Percentiles rank a stretch among this genome's conserved stretches.
These are phyloP conservation scores for Raffaelea ambrosiae DNA, from an alignment of 2,329 filamentous ascomycete genomes.

Conservation along the genomic window DNA sequence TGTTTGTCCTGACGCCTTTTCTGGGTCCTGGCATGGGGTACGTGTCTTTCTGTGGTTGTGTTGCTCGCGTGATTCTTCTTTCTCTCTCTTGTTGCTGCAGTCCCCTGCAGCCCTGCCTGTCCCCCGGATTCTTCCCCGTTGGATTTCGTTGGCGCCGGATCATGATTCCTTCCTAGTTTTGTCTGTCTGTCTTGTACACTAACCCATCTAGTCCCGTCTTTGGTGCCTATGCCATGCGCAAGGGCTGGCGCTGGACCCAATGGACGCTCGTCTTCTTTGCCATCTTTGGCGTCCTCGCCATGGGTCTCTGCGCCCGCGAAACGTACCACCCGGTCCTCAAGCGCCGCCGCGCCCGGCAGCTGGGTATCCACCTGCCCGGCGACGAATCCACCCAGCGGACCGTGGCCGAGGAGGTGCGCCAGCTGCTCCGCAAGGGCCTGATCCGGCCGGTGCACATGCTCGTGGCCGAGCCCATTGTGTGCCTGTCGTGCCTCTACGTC, in stretches of 20 bases:
- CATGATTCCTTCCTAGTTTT: background rate
- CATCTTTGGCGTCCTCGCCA: conserved; percentile 24
- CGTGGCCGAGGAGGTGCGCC: background rate
- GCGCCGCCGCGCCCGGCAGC: conserved; percentile 26
- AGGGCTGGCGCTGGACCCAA: conserved; percentile 46
- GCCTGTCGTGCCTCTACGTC: conserved; percentile 42
- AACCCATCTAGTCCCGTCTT: conserved; percentile 30
- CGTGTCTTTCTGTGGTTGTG: conserved; percentile 13
- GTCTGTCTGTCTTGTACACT: background rate
- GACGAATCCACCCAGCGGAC: conserved; percentile 6
- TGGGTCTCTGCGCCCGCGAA: conserved; percentile 37
- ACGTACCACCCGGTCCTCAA: conserved; percentile 47
- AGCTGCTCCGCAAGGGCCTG: conserved; percentile 26
- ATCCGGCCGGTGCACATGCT: conserved; percentile 49
- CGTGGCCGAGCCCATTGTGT: conserved; percentile 53
- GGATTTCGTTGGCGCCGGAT: too few species aligned
- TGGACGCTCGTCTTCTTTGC: conserved; percentile 41
- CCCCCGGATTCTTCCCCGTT: background rate
- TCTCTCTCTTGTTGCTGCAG: background rate
- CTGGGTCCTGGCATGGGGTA: conserved; percentile 43
- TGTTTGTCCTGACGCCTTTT: conserved; percentile 44
- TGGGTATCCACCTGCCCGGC: conserved; percentile 18
- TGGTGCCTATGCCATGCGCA: conserved; percentile 37
- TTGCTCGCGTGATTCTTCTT: background rate
- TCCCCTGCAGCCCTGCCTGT: background rate